A percentile compares a stretch with the other conserved stretches of the same genome.
Conservation (phyloP, 306 rosid genomes). For the Chamaecrista fasciculata region DNA sequence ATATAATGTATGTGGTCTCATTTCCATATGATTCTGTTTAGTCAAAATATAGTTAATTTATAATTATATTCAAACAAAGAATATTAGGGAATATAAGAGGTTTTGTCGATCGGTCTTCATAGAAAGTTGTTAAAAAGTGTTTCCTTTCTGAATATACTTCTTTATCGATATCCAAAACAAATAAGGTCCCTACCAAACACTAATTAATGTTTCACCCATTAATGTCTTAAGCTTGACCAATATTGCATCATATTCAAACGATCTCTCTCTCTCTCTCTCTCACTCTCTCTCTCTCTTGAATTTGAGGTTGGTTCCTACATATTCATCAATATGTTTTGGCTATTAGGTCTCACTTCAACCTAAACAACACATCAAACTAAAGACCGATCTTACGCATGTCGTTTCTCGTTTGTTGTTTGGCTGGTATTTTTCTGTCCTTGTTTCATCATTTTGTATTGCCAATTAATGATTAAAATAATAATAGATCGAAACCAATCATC, state of each 20-base stretch:
- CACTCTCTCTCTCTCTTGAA: too few species aligned
- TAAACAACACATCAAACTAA: not conserved
- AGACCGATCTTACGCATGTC: not conserved
- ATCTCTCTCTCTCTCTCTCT: too few species aligned
- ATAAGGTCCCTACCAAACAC: not conserved
- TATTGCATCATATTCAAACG: too few species aligned
- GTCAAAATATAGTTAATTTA: constrained; percentile 13
- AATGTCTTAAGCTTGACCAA: too few species aligned
- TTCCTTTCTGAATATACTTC: not conserved
- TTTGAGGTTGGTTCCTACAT: too few species aligned
- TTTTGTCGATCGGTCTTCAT: not conserved
- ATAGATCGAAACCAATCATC: too few species aligned
- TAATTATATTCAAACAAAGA: not conserved
- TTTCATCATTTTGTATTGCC: not conserved
- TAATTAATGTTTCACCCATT: not conserved
- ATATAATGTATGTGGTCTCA: not conserved
- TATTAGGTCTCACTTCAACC: not conserved
- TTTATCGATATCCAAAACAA: not conserved
- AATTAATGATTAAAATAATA: too few species aligned
- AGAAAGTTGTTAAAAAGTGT: not conserved
- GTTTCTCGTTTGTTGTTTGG: not conserved
- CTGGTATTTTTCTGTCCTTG: not conserved
- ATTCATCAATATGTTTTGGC: too few species aligned
- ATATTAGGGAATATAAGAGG: not conserved
- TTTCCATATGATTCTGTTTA: constrained; percentile 22